Base-by-base conservation (phyloP, 2,329 filamentous ascomycete species). In the Alternaria brassicae region DNA sequence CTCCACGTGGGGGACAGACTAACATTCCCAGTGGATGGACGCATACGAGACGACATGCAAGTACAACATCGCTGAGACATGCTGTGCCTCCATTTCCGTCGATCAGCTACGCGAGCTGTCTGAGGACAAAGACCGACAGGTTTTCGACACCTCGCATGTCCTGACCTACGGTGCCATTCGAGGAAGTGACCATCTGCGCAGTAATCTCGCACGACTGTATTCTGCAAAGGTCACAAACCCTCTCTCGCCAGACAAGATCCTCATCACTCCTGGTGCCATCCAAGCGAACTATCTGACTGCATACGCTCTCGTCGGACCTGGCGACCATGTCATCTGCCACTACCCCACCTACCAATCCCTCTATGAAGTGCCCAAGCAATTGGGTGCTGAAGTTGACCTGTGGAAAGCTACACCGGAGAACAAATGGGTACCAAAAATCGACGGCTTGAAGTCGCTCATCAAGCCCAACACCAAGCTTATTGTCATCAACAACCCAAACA, bases 301-400 rank as follows among this genome's bases (percentile, higher is more conserved):
- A 7, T 93, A 93, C 75, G 83, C 89, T 1, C 81, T 95, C 6
- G 74, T 95, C 2, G 86, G 86, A 0, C 86, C 88, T 0, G 90
- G 88, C 1, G 91, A 96, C 72, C 92, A 96, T 82, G 90, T 94
- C 45, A 85, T 96, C 58, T 95, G 91, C 71, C 90, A 95, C 58
- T 91, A 93, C 73, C 92, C 93, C 12, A 94, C 91, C 1, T 96
- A 78, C 70, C 91, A 95, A 75, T 91, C 95, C 69, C 83, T 96
- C 1, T 95, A 94, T 72, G 82, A 87, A 9, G 86, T 96, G 1
- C 91, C 92, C 0, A 82, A 84, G 65, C 89, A 88, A 36, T 79
- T 96, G 5, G 92, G 92, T 0, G 91, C 91, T 1, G 86, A 91
- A 58, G 90, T 96, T 15, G 88, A 88, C 40, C 76, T 94, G 10